Conservation (phyloP, 2,329 filamentous ascomycete genomes). For the Paecilomyces niveus region DNA sequence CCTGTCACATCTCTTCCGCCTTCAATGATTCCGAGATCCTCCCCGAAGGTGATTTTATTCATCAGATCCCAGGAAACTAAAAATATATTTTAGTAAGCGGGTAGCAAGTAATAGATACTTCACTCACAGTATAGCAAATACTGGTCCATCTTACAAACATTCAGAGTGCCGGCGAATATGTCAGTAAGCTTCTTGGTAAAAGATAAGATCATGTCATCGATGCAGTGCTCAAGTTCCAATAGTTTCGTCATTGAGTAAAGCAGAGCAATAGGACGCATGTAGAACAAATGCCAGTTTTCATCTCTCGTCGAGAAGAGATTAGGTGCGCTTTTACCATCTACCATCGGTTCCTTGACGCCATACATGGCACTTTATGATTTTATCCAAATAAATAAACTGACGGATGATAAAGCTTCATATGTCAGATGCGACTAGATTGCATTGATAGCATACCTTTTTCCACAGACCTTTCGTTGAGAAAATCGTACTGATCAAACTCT, state of each 20-base stretch:
- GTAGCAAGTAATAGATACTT: neutral
- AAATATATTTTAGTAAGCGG: neutral
- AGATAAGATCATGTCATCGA: neutral
- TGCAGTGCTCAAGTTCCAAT: constrained; percentile 1
- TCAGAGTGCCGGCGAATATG: neutral
- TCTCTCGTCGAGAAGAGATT: constrained; percentile 6
- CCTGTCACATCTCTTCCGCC: neutral
- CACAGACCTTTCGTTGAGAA: constrained; percentile 1
- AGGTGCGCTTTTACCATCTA: constrained; percentile 1
- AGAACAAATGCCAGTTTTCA: constrained; percentile 6
- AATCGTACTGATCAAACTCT: neutral
- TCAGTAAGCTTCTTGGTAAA: neutral
- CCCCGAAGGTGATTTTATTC: neutral
- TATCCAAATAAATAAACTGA: neutral
- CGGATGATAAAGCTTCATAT: neutral
- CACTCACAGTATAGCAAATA: neutral
- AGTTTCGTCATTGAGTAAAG: constrained; percentile 1
- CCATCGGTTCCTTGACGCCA: neutral
- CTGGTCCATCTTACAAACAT: neutral
- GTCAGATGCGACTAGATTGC: neutral
- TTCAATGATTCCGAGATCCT: neutral
- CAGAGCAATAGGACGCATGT: neutral
- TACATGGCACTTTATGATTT: neutral
- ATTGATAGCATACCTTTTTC: neutral
- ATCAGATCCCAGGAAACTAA: neutral